These are phyloP conservation scores for Blastocystis hominis DNA, from an alignment of 352 stramenopile species.

Conservation along the genomic window DNA sequence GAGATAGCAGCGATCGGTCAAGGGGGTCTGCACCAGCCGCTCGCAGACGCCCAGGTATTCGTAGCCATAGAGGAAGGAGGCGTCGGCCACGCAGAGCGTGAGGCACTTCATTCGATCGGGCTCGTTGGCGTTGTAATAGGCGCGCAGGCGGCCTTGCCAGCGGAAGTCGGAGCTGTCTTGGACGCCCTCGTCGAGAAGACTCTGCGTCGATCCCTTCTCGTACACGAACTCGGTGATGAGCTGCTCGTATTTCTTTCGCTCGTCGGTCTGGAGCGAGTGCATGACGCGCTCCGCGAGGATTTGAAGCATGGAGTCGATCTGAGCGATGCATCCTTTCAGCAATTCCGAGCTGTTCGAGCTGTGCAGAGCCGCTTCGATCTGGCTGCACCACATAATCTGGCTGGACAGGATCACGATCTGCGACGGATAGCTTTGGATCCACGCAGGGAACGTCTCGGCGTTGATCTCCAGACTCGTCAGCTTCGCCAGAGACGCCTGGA, in stretches of 20 bases:
- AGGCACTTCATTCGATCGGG: conserved; percentile 71
- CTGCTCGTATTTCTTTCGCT: conserved; percentile 97
- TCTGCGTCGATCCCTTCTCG: conserved; percentile 85
- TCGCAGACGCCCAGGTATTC: conserved; percentile 99
- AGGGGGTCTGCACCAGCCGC: conserved; percentile 93
- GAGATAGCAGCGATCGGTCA: conserved; percentile 98
- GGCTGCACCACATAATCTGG: conserved; percentile 89
- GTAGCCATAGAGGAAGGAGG: conserved; percentile 95
- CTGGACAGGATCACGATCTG: conserved; percentile 96
- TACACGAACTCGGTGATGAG: conserved; percentile 99
- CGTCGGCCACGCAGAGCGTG: conserved; percentile 82
- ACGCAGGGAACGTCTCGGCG: conserved; percentile 81
- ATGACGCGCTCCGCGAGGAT: conserved; percentile 88
- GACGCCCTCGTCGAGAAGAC: conserved; percentile 71
- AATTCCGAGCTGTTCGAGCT: conserved; percentile 65
- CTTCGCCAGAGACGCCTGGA: conserved; percentile 78
- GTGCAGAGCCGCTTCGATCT: conserved; percentile 80
- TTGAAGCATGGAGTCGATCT: conserved; percentile 73
- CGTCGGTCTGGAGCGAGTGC: conserved; percentile 72
- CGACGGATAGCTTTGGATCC: conserved; percentile 89
- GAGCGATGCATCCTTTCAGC: conserved; percentile 64
- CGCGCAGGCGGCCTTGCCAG: conserved; percentile 97
- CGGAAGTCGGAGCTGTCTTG: conserved; percentile 75
- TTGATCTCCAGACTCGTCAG: conserved; percentile 69
- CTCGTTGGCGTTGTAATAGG: conserved; percentile 88